Evolutionary conservation across 805 yeast species (phyloP).

Genomic region (Kurtzmaniella fragi): DNA sequence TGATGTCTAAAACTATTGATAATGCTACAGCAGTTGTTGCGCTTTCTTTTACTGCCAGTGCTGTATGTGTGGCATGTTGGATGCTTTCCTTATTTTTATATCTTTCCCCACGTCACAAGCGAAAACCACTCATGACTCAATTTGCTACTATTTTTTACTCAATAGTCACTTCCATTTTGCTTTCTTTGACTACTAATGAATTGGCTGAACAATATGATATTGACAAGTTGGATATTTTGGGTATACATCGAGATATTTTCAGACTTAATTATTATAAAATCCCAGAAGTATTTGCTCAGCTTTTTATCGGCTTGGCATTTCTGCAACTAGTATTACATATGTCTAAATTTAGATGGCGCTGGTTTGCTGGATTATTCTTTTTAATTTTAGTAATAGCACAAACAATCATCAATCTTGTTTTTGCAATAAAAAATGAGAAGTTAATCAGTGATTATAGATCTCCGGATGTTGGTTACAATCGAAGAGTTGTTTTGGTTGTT

Average conservation of each 20-base stretch:
- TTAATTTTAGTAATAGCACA: constrained; percentile 19
- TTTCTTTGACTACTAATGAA: constrained; percentile 41
- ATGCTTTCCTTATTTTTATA: constrained; percentile 56
- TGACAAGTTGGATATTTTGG: constrained; percentile 50
- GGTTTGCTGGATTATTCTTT: constrained; percentile 25
- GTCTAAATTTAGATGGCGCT: constrained; percentile 23
- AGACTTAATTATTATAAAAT: constrained; percentile 32
- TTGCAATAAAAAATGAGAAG: constrained; percentile 8
- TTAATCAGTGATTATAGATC: not conserved
- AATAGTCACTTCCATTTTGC: constrained; percentile 46
- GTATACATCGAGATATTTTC: constrained; percentile 34
- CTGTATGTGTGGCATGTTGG: constrained; percentile 63
- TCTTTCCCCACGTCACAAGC: constrained; percentile 44
- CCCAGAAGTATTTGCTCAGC: constrained; percentile 35
- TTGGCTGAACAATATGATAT: constrained; percentile 46
- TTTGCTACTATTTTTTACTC: constrained; percentile 56
- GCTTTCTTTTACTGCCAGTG: constrained; percentile 48
- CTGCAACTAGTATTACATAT: constrained; percentile 44
- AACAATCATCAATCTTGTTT: constrained; percentile 13
- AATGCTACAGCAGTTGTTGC: constrained; percentile 41
- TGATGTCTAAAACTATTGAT: constrained; percentile 12
- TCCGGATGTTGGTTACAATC: not conserved
- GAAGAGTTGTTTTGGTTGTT: constrained; percentile 21
- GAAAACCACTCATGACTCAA: constrained; percentile 54
- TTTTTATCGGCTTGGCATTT: constrained; percentile 51